These are phyloP conservation scores for Candida multigemmis DNA, from an alignment of 805 yeast species.

Conservation along the genomic window DNA sequence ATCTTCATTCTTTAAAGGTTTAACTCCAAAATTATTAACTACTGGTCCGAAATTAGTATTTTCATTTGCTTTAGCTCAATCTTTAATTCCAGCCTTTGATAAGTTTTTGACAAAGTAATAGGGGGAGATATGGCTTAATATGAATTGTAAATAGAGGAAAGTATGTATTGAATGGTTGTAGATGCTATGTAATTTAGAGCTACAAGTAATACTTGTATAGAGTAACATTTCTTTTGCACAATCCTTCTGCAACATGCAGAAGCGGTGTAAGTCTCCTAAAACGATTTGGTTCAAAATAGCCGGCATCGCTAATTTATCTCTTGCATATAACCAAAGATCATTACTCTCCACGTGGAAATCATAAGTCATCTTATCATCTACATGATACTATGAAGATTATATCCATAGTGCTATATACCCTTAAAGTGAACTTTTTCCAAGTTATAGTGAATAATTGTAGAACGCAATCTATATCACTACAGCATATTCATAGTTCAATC, in stretches of 20 bases:
- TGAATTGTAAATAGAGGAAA: not conserved
- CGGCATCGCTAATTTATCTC: no score
- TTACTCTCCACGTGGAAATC: no score
- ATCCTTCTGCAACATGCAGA: no score
- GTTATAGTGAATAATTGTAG: constrained; percentile 24
- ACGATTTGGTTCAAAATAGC: no score
- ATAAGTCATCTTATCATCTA: constrained; percentile 1
- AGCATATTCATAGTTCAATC: constrained; percentile 23
- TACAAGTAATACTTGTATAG: no score
- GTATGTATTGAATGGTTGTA: no score
- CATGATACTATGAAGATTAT: constrained; percentile 19
- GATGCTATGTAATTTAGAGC: no score
- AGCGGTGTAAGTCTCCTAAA: no score
- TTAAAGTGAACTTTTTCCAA: constrained; percentile 28
- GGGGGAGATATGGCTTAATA: constrained; percentile 2
- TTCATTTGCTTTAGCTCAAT: constrained; percentile 96
- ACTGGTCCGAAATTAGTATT: constrained; percentile 98
- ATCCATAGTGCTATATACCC: constrained; percentile 20
- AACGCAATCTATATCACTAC: constrained; percentile 19
- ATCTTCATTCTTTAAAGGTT: constrained; percentile 88
- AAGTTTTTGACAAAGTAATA: constrained; percentile 39
- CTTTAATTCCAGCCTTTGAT: constrained; percentile 94
- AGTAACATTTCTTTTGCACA: no score
- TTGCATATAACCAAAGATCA: no score
- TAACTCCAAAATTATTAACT: constrained; percentile 91